phyloP scores from a whole-genome alignment of 371 early-diverging fungal genomes.

The Zopfochytrium polystomum region DNA sequence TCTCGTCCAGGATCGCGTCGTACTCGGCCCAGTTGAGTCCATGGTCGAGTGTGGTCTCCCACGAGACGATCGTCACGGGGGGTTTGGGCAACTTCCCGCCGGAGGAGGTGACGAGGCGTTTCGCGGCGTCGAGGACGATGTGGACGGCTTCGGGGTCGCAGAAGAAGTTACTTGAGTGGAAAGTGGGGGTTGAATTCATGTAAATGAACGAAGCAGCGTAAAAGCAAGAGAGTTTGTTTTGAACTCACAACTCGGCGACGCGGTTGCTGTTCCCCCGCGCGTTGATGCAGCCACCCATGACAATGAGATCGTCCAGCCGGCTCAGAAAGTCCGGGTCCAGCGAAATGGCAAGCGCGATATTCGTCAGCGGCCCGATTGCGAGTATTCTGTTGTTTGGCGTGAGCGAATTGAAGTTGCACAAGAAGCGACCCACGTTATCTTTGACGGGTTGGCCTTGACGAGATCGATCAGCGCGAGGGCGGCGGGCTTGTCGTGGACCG shows the following conservation, averaged over 20 bases:
- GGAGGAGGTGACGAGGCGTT: slow-evolving; percentile 3
- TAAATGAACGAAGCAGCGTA: neutral
- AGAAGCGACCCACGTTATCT: neutral
- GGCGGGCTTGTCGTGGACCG: slow-evolving; percentile 8
- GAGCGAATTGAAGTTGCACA: neutral
- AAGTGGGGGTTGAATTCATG: neutral
- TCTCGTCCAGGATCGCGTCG: slow-evolving; percentile 25
- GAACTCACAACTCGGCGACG: slow-evolving; percentile 23
- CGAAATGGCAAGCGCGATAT: slow-evolving; percentile 40
- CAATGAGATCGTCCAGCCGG: slow-evolving; percentile 28
- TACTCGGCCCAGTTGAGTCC: slow-evolving; percentile 38
- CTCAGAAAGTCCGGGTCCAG: slow-evolving; percentile 35
- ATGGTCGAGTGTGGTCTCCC: slow-evolving; percentile 46
- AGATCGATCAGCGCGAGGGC: slow-evolving; percentile 17
- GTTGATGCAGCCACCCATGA: slow-evolving; percentile 43
- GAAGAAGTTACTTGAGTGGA: slow-evolving; percentile 36
- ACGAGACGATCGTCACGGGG: slow-evolving; percentile 31
- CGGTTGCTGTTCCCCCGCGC: slow-evolving; percentile 39
- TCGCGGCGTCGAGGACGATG: slow-evolving; percentile 36
- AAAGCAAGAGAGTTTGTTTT: neutral
- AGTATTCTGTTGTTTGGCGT: slow-evolving; percentile 27
- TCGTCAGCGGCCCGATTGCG: slow-evolving; percentile 43
- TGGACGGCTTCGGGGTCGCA: slow-evolving; percentile 47
- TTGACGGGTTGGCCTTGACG: slow-evolving; percentile 12
- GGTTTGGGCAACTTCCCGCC: slow-evolving; percentile 18